phyloP scores from a whole-genome alignment of 2,329 filamentous ascomycete genomes.

The Clonostachys byssicola region DNA sequence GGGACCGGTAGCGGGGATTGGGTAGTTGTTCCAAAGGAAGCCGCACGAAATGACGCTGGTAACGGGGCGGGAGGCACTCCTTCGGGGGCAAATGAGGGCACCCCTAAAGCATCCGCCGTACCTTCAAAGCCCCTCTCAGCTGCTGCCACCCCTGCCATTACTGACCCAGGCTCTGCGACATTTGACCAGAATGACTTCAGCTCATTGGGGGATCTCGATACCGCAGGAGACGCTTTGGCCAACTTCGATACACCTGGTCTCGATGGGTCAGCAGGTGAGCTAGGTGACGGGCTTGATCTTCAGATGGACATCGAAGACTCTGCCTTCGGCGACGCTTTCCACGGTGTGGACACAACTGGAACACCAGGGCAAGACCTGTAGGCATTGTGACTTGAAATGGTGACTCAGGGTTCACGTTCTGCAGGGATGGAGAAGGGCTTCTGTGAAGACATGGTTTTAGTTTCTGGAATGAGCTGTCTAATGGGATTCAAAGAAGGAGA shows the following conservation, averaged over 20 bases:
- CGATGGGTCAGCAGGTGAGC: conserved; percentile 34
- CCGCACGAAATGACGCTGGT: conserved; percentile 33
- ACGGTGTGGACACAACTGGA: conserved; percentile 46
- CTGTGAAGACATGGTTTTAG: neutral
- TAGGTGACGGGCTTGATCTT: conserved; percentile 53
- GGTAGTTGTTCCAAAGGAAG: conserved; percentile 69
- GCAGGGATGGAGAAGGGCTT: neutral
- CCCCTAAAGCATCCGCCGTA: neutral
- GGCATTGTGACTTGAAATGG: neutral
- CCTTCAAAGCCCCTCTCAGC: conserved; percentile 33
- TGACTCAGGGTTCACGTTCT: neutral
- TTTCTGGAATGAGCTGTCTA: neutral
- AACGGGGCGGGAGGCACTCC: conserved; percentile 9
- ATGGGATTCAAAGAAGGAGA: neutral
- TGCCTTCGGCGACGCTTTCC: conserved; percentile 81
- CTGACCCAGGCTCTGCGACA: conserved; percentile 18
- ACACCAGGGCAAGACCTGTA: conserved; percentile 31
- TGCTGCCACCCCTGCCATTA: conserved; percentile 36
- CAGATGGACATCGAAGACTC: conserved; percentile 72
- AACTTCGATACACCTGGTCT: conserved; percentile 55
- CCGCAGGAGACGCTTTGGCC: conserved; percentile 67
- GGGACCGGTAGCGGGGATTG: conserved; percentile 60
- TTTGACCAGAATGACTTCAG: conserved; percentile 58
- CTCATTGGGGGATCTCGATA: conserved; percentile 62
- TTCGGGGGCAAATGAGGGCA: neutral